Percentiles rank a stretch among this genome's conserved stretches.
Conservation (phyloP, 2,329 filamentous ascomycete species). For the Fusarium staphyleae region DNA sequence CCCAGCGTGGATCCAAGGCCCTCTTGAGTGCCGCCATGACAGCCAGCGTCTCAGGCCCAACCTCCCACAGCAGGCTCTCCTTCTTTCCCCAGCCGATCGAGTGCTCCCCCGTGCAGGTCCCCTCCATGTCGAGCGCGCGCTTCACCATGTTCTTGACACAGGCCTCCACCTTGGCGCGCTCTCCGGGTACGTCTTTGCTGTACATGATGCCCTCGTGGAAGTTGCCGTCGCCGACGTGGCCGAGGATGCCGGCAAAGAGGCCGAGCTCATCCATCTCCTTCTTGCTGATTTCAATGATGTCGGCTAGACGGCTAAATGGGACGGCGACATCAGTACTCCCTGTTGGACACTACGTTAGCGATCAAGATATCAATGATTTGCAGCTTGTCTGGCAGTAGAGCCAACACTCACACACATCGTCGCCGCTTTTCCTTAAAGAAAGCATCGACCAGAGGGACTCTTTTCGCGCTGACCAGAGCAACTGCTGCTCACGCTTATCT, state of each 20-base stretch:
- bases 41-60: slow-evolving; percentile 79
- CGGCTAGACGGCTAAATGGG: slow-evolving; percentile 75
- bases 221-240: slow-evolving; percentile 92
- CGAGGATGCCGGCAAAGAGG: slow-evolving; percentile 85
- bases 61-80: slow-evolving; percentile 76
- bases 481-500: slow-evolving; percentile 72
- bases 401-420: slow-evolving; percentile 67
- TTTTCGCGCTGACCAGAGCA: slow-evolving; percentile 82
- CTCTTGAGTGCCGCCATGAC: slow-evolving; percentile 86
- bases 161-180: slow-evolving; percentile 77
- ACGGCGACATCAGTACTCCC: slow-evolving; percentile 87
- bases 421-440: slow-evolving; percentile 68
- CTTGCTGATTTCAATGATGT: slow-evolving; percentile 83
- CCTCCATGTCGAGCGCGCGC: slow-evolving; percentile 91
- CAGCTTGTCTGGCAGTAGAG: neutral
- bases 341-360: slow-evolving; percentile 32
- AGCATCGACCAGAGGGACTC: slow-evolving; percentile 87
- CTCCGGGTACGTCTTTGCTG: slow-evolving; percentile 70
- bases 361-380: neutral
- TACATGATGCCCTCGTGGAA: slow-evolving; percentile 96
- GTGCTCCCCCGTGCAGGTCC: slow-evolving; percentile 90
- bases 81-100: slow-evolving; percentile 89
- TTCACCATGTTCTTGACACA: slow-evolving; percentile 91
- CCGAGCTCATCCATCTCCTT: slow-evolving; percentile 87
- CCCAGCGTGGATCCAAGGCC: slow-evolving; percentile 84